Evolutionary conservation across 805 yeast species (phyloP), one percentile per base, ranked within the genome.

Genomic region (Wickerhamomyces sydowiorum): DNA sequence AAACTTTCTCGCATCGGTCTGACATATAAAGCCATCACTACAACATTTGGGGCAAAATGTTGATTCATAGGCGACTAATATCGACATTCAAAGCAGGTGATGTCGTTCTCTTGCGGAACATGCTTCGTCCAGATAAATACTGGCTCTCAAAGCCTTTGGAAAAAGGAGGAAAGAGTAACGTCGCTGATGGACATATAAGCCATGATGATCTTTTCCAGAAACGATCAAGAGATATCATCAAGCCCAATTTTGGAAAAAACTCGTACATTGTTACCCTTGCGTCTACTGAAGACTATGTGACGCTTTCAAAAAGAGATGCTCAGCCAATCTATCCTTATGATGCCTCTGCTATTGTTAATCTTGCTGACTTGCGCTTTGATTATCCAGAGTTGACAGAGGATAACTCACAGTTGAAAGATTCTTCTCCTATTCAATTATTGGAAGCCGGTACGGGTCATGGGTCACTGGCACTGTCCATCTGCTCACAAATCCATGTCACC

Each of bases 391-490:
- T 59, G 38, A 43, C 40, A 5, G 35, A 36, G 10, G 36, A 38
- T 22, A 37, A 39, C 13, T 39, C 48, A 33, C 21, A 50, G 20
- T 35, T 23, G 8, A 41, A 28, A 3, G 27, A 12, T 8, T 8
- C 12, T 7, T 50, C 57, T 3, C 72, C 73, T 1, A 41, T 60
- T 10, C 75, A 73, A 39, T 66, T 65, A 42, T 53, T 74, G 17
- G 80, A 74, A 48, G 77, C 77, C 1, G 80, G 80, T 4, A 75
- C 79, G 2, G 80, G 80, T 1, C 78, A 73, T 54, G 80, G 80
- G 0, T 72, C 78, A 3, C 50, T 74, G 37, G 60, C 75, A 4
- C 40, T 74, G 34, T 70, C 73, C 8, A 67, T 74, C 14, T 62
- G 69, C 20, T 64, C 59, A 21, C 59, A 57, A 14, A 50, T 74